These are phyloP conservation scores for Cudoniella acicularis DNA, from an alignment of 495 filamentous ascomycete species.

Conservation along the genomic window DNA sequence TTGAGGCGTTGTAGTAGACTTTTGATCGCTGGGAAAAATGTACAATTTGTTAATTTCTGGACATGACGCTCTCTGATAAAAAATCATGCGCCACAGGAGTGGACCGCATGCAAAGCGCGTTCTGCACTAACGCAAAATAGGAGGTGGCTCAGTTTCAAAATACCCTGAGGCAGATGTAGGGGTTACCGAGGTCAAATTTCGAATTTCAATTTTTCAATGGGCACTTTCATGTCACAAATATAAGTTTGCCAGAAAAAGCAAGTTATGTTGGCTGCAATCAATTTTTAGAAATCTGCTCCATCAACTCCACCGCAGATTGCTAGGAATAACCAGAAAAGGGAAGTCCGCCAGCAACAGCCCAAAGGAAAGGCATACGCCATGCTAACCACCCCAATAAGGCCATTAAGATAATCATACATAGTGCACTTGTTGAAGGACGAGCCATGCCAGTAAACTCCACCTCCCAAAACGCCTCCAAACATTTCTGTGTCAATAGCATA, in stretches of 20 bases:
- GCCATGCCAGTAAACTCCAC: conserved; percentile 6
- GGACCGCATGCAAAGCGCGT: neutral
- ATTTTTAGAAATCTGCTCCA: neutral
- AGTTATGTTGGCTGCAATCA: neutral
- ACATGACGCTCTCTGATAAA: neutral
- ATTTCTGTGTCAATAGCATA: too few species aligned
- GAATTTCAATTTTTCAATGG: too few species aligned
- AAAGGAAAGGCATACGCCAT: conserved; percentile 8
- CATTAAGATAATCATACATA: conserved; percentile 22
- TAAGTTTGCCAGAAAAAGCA: neutral
- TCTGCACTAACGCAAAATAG: neutral
- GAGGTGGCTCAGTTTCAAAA: neutral
- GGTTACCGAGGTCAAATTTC: too few species aligned
- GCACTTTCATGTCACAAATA: too few species aligned
- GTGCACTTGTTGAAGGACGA: conserved; percentile 19
- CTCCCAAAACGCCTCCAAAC: neutral
- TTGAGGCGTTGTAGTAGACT: neutral
- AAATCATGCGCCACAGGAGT: conserved; percentile 1
- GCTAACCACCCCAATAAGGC: neutral
- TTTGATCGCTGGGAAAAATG: neutral
- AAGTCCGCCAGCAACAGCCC: neutral
- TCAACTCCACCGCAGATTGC: too few species aligned
- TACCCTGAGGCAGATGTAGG: neutral
- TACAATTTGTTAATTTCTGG: neutral
- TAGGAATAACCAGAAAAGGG: too few species aligned